These are phyloP conservation scores for Physcomitrium patens DNA, from an alignment of 225 moss, liverwort and hornwort species.

Conservation along the genomic window DNA sequence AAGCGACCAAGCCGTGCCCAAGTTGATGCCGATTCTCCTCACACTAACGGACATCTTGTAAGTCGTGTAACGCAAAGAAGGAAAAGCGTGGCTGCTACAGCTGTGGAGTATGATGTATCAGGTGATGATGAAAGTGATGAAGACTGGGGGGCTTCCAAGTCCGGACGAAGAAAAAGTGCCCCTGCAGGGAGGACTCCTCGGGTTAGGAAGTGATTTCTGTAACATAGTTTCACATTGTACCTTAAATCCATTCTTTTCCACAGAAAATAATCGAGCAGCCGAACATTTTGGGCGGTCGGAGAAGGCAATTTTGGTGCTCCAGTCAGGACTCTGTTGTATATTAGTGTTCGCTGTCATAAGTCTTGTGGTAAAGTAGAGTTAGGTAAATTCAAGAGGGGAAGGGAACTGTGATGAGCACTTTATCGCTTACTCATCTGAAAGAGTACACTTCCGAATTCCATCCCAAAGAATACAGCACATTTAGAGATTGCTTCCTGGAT, in stretches of 20 bases:
- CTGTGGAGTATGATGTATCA: conserved; percentile 57
- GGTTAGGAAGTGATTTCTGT: conserved; percentile 57
- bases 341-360: conserved; percentile 39
- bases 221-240: conserved; percentile 47
- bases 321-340: conserved; percentile 60
- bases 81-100: conserved; percentile 50
- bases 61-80: conserved; percentile 58
- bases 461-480: conserved; percentile 23
- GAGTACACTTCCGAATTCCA: conserved; percentile 36
- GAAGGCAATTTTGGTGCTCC: conserved; percentile 65
- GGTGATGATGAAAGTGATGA: conserved; percentile 71
- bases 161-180: conserved; percentile 52
- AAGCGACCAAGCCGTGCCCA: conserved; percentile 68
- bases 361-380: conserved; percentile 30
- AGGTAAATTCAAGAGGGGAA: conserved; percentile 29
- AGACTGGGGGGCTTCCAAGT: conserved; percentile 51
- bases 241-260: conserved; percentile 52
- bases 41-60: conserved; percentile 49
- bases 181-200: conserved; percentile 44
- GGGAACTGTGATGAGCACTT: conserved; percentile 19
- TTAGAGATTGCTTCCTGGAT: conserved; percentile 29
- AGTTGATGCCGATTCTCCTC: conserved; percentile 53
- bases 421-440: conserved; percentile 28
- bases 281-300: conserved; percentile 46
- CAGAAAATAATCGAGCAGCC: conserved; percentile 47